A percentile compares a stretch with the other conserved stretches of the same genome.
Evolutionary conservation across 306 rosid species (phyloP).

Genomic region (Biancaea sappan): DNA sequence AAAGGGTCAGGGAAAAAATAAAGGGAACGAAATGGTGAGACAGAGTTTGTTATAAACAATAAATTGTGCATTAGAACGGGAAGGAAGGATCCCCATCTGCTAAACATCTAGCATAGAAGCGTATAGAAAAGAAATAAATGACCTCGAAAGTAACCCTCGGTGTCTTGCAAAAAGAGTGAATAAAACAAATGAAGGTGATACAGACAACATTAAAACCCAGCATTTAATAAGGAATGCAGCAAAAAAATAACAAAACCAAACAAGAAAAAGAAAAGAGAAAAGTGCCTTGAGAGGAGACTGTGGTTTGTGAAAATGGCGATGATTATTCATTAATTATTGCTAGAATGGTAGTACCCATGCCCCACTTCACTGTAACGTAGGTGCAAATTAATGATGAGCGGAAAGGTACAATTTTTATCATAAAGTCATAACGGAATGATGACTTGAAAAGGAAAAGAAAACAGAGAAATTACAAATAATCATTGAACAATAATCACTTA

Average conservation of each 20-base stretch:
- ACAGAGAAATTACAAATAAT: conserved; percentile 30
- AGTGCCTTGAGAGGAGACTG: conserved; percentile 27
- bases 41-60: conserved; percentile 50
- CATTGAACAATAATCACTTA: conserved; percentile 41
- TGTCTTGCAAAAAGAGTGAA: conserved; percentile 48
- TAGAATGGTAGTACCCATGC: conserved; percentile 24
- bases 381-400: conserved; percentile 53
- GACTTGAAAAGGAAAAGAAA: not conserved
- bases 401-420: conserved; percentile 31
- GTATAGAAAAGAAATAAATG: conserved; percentile 44
- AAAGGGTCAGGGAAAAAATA: not conserved
- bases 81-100: conserved; percentile 29
- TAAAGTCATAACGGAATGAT: conserved; percentile 29
- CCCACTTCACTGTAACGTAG: conserved; percentile 63
- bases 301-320: conserved; percentile 38
- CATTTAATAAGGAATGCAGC: conserved; percentile 50
- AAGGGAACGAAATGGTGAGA: conserved; percentile 28
- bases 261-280: conserved; percentile 12
- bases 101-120: conserved; percentile 40
- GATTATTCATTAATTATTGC: conserved; percentile 37
- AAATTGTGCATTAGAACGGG: conserved; percentile 44
- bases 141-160: conserved; percentile 44
- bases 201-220: conserved; percentile 44
- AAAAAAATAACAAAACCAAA: conserved; percentile 1
- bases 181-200: conserved; percentile 43